Evolutionary conservation across 768 basidiomycete species (phyloP), one percentile per base, ranked within the genome.

Genomic region (Tylopilus felleus): DNA sequence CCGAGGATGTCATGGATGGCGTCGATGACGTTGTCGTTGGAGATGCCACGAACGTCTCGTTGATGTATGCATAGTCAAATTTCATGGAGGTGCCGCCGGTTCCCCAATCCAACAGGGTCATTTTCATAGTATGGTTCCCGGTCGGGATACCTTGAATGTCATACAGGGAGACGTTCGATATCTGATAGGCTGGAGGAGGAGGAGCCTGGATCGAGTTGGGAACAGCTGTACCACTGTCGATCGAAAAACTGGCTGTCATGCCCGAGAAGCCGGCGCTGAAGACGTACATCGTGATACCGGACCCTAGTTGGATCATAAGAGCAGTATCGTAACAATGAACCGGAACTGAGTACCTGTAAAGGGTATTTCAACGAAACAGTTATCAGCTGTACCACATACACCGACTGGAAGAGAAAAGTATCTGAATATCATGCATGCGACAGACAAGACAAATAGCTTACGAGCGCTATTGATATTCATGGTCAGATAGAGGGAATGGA

Each of bases 251-350:
- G 42, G 61, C 65, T 8, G 61, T 45, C 48, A 60, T 64, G 47
- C 67, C 65, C 5, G 56, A 39, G 0, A 22, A 0, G 1, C 65
- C 67, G 6, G 65, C 64, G 7, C 38, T 63, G 31, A 53, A 64
- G 35, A 69, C 61, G 36, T 67, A 68, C 49, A 67, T 61, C 28
- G 59, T 55, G 45, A 67, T 66, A 14, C 65, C 66, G 0, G 65
- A 63, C 25, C 66, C 65, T 66, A 8, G 19, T 38, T 31, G n/a
- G n/a, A 41, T 1, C 21, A 12, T 58, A 22, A 55, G 27, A 23
- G 9, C n/a, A 25, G 28, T 0, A 35, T 33, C 8, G 36, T 9
- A 14, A 1, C 3, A 23, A 40, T 38, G 4, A 29, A 49, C 25
- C 4, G 38, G 28, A 1, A 35, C n/a, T 28, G 12, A 56, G 19